Percentiles rank a stretch among this genome's conserved stretches.
Evolutionary conservation across 768 basidiomycete species (phyloP).

Genomic region (Pleurotus citrinopileatus): DNA sequence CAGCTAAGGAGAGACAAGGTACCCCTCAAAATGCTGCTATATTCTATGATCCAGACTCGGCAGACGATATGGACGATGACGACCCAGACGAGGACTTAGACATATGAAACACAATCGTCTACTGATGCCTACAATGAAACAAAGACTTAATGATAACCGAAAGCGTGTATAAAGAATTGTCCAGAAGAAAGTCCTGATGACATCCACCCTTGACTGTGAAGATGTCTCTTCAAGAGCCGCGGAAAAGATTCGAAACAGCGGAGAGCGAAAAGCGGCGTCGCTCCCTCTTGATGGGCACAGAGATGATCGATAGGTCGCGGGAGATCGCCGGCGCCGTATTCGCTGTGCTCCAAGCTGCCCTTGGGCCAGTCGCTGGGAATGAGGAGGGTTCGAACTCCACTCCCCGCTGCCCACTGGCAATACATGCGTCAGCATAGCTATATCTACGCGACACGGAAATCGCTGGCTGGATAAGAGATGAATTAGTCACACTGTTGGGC

Average conservation of each 20-base stretch:
- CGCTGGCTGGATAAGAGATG: not conserved
- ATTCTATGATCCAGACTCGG: conserved; percentile 89
- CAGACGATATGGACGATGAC: conserved; percentile 93
- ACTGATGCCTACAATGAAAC: too few relatives aligned
- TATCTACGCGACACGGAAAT: not conserved
- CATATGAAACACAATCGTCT: conserved; percentile 48
- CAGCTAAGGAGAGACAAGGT: conserved; percentile 17
- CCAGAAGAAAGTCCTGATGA: too few relatives aligned
- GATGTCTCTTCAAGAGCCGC: not conserved
- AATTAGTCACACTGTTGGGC: not conserved
- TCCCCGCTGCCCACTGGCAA: not conserved
- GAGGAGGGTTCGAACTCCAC: not conserved
- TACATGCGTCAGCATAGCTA: conserved; percentile 2
- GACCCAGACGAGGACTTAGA: conserved; percentile 96
- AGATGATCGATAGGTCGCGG: too few relatives aligned
- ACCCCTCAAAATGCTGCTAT: conserved; percentile 46
- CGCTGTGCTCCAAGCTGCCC: too few relatives aligned
- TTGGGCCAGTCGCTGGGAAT: not conserved
- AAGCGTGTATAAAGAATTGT: too few relatives aligned
- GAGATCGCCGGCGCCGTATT: too few relatives aligned
- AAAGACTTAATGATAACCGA: too few relatives aligned
- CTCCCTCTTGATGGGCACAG: conserved; percentile 13
- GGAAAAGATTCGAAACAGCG: conserved; percentile 20
- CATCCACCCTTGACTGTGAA: too few relatives aligned
- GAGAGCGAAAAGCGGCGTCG: conserved; percentile 30